Conservation (phyloP, 2,329 filamentous ascomycete species). For the Colletotrichum spinosum region DNA sequence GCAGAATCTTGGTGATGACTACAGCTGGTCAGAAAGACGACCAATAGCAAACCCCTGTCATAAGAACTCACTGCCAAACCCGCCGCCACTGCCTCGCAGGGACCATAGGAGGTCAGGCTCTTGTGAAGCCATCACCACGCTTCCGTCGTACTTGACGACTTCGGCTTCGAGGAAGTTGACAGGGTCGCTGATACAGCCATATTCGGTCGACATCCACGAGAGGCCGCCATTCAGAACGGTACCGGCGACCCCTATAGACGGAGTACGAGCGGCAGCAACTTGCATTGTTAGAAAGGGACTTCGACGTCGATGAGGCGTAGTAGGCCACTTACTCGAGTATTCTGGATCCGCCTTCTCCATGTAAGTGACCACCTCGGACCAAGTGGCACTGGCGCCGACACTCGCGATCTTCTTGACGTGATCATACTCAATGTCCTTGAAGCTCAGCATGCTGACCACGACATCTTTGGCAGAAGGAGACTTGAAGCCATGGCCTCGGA, state of each 20-base stretch:
- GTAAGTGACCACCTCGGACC: constrained; percentile 21
- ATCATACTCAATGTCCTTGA: constrained; percentile 23
- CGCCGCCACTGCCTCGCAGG: constrained; percentile 21
- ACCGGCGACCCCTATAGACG: constrained; percentile 17
- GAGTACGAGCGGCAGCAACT: constrained; percentile 23
- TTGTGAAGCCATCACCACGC: constrained; percentile 18
- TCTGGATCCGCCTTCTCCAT: constrained; percentile 23
- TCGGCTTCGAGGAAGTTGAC: constrained; percentile 26
- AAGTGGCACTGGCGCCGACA: constrained; percentile 21
- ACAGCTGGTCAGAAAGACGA: neutral
- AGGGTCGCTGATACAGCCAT: constrained; percentile 23
- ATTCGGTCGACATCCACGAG: constrained; percentile 24
- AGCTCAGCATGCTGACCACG: constrained; percentile 21
- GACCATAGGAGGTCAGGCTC: constrained; percentile 28
- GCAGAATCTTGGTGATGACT: constrained; percentile 26
- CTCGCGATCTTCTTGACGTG: constrained; percentile 20
- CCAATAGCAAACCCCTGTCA: neutral
- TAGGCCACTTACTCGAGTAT: constrained; percentile 1
- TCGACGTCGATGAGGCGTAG: too few relatives aligned
- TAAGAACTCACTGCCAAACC: constrained; percentile 13
- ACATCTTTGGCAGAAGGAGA: constrained; percentile 21
- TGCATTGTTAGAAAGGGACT: neutral
- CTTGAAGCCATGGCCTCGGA: constrained; percentile 29
- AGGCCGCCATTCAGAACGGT: constrained; percentile 19
- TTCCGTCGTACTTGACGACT: constrained; percentile 29